phyloP scores from a whole-genome alignment of 306 rosid genomes.

The Cicer cuneatum region DNA sequence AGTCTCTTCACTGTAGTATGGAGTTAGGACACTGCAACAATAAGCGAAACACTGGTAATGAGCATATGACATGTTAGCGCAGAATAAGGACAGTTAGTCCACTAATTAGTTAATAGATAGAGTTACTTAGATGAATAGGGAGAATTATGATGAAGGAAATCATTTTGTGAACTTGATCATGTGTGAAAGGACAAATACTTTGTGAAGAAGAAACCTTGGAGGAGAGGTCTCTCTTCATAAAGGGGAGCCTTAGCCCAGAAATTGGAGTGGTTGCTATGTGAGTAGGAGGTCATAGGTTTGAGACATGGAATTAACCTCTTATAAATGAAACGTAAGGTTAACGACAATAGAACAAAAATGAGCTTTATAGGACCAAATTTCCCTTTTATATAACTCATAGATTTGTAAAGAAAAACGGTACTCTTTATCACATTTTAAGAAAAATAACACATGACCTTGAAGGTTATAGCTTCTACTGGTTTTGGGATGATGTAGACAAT shows the following conservation, averaged over 20 bases:
- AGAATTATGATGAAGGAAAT: neutral
- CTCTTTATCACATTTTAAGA: constrained; percentile 16
- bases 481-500: constrained; percentile 22
- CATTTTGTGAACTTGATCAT: constrained; percentile 2
- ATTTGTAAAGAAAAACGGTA: neutral
- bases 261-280: neutral
- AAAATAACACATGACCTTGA: constrained; percentile 39
- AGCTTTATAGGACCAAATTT: constrained; percentile 13
- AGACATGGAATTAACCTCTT: constrained; percentile 1
- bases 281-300: constrained; percentile 23
- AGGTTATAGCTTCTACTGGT: constrained; percentile 35
- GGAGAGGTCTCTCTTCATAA: constrained; percentile 13
- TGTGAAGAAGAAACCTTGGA: constrained; percentile 8
- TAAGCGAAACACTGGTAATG: constrained; percentile 36
- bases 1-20: constrained; percentile 98
- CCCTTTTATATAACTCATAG: constrained; percentile 23
- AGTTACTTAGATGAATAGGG: constrained; percentile 12
- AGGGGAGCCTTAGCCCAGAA: constrained; percentile 5
- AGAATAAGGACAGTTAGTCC: constrained; percentile 20
- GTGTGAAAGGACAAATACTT: constrained; percentile 4
- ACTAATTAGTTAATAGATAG: constrained; percentile 4
- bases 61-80: constrained; percentile 23
- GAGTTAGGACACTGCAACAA: constrained; percentile 83
- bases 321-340: neutral
- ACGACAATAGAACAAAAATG: neutral